Base-by-base conservation (phyloP, 257 asterid genomes). In the Lithospermum erythrorhizon region DNA sequence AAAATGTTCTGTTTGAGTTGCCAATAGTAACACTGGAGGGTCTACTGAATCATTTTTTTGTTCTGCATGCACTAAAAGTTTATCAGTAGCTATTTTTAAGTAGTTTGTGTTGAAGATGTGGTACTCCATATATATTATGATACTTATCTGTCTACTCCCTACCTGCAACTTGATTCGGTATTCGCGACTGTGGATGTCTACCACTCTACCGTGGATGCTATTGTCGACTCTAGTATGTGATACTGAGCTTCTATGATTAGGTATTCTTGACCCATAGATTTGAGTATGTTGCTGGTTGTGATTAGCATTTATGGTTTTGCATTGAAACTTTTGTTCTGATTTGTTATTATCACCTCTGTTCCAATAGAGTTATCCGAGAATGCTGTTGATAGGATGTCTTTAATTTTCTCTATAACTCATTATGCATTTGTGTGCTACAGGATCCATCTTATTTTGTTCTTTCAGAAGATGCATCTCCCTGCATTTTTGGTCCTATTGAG, bases 401-500 rank as follows among this genome's bases (percentile, higher is more conserved):
- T 20, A 9, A 51, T 32, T 32, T 32, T 3, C 3, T 35, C 45
- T 35, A 11, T 20, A 9, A 22, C 24, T 53, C 57, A 53, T 22
- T 53, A 8, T 19, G 57, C 20, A 9, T 9, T 55, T 14, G 37
- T 11, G 9, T 22, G 27, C 37, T 56, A 64, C 76, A 90, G 98
- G 98, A 90, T 62, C 96, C 98, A 47, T 70, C 78, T 13, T 87
- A 85, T 68, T 90, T 78, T 69, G 78, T 87, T 61, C 91, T 90
- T 16, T 75, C 72, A 68, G 98, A 90, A 78, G 98, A 90, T 47
- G 41, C 59, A 21, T 90, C 98, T 58, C 98, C 98, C 48, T 90
- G 98, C 83, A 87, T 90, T 67, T 90, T 90, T 68, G 98, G 98
- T 58, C 65, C 98, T 51, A 81, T 90, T 77, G 95, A 90, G 74